A percentile compares a stretch with the other conserved stretches of the same genome.
Conservation (phyloP, 1,284 basidiomycete genomes). For the Thelephora terrestris region DNA sequence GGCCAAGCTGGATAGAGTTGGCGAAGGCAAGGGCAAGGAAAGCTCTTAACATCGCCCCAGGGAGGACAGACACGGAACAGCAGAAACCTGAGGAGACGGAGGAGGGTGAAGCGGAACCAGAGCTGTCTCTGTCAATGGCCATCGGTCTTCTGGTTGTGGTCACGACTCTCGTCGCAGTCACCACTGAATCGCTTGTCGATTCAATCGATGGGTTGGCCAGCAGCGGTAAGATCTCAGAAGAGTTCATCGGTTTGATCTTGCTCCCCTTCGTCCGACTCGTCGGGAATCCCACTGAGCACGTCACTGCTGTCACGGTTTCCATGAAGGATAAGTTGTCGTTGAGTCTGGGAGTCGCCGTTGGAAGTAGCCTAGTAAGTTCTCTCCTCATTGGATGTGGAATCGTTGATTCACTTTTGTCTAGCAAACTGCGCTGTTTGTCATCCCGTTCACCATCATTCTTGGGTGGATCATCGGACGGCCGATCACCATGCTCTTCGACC, state of each 20-base stretch:
- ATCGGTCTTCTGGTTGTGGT: slow-evolving; percentile 45
- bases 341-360: slow-evolving; percentile 75
- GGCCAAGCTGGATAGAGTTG: too few species aligned
- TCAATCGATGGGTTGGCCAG: slow-evolving; percentile 64
- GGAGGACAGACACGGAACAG: background rate
- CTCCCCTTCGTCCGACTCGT: slow-evolving; percentile 87
- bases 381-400: too few species aligned
- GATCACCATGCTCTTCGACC: slow-evolving; percentile 54
- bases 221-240: slow-evolving; percentile 46
- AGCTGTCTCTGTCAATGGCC: slow-evolving; percentile 44
- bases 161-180: slow-evolving; percentile 66
- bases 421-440: slow-evolving; percentile 84
- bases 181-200: slow-evolving; percentile 80
- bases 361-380: slow-evolving; percentile 73
- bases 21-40: background rate
- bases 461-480: slow-evolving; percentile 61
- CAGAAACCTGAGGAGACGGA: background rate
- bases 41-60: too few species aligned
- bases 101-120: slow-evolving; percentile 32
- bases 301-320: slow-evolving; percentile 81
- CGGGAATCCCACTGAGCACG: slow-evolving; percentile 82
- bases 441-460: slow-evolving; percentile 62
- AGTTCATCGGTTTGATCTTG: slow-evolving; percentile 81
- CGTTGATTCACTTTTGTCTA: slow-evolving; percentile 16
- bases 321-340: slow-evolving; percentile 74